Evolutionary conservation across 345 rosid genomes (phyloP).

Genomic region (Firmiana major): DNA sequence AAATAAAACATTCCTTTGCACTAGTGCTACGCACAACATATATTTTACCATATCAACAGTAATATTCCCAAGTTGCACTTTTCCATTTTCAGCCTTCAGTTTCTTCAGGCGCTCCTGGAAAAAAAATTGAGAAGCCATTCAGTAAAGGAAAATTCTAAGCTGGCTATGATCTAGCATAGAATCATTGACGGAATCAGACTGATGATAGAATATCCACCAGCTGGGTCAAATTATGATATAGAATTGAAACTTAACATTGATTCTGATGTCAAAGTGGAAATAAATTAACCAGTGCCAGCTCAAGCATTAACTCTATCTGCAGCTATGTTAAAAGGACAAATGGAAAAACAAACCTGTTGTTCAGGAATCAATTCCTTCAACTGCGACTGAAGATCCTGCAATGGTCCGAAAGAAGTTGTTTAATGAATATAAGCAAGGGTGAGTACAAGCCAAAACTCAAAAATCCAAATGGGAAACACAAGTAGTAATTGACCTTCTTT

Average conservation of each 20-base stretch:
- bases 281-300: neutral
- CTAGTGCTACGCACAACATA: neutral
- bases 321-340: neutral
- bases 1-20: neutral
- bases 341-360: conserved; percentile 60
- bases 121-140: neutral
- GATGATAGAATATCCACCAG: neutral
- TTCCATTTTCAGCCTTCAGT: conserved; percentile 78
- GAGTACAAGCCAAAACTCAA: neutral
- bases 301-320: neutral
- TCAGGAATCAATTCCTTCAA: conserved; percentile 89
- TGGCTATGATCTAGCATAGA: neutral
- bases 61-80: conserved; percentile 85
- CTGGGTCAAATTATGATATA: neutral
- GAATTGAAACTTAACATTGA: neutral
- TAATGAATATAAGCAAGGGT: conserved; percentile 13
- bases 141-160: neutral
- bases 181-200: neutral
- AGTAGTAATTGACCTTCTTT: neutral
- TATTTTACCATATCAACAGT: conserved; percentile 82
- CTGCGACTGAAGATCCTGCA: conserved; percentile 87
- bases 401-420: neutral
- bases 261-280: neutral
- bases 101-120: conserved; percentile 88
- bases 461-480: neutral